Conservation (phyloP, 2,329 filamentous ascomycete species). For the Hymenoscyphus albidus region DNA sequence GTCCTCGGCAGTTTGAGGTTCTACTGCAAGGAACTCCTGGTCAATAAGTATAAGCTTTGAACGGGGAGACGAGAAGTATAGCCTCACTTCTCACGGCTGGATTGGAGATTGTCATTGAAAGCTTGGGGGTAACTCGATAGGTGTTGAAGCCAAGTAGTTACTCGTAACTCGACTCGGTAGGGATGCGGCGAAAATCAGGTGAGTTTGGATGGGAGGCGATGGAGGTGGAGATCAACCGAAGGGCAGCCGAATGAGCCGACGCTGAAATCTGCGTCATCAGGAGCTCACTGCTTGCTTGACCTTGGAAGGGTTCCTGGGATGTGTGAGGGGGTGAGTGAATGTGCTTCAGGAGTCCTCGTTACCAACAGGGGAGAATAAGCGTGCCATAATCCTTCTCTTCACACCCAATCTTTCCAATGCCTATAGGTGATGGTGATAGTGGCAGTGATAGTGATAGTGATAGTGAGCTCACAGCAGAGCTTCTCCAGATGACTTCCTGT, state of each 20-base stretch:
- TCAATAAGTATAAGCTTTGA: not conserved
- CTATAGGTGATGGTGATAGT: no score
- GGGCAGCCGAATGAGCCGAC: not conserved
- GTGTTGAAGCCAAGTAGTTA: not conserved
- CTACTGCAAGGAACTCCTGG: not conserved
- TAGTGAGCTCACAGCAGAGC: not conserved
- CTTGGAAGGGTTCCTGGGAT: not conserved
- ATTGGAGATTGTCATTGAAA: not conserved
- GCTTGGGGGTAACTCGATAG: not conserved
- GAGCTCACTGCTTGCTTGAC: not conserved
- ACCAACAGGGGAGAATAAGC: not conserved
- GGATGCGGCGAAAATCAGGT: not conserved
- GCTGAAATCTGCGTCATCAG: not conserved
- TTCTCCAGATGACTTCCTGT: slow-evolving; percentile 18
- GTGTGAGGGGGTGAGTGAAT: no score
- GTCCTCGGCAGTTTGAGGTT: not conserved
- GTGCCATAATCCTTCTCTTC: not conserved
- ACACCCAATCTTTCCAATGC: not conserved
- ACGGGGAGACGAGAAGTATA: not conserved
- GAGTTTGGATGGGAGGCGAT: not conserved
- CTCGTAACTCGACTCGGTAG: not conserved
- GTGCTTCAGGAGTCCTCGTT: no score
- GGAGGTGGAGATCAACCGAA: not conserved
- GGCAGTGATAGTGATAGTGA: no score
- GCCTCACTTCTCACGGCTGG: not conserved